Evolutionary conservation across 352 stramenopile species (phyloP), one percentile per base, ranked within the genome.

Genomic region (Phytophthora europaea): DNA sequence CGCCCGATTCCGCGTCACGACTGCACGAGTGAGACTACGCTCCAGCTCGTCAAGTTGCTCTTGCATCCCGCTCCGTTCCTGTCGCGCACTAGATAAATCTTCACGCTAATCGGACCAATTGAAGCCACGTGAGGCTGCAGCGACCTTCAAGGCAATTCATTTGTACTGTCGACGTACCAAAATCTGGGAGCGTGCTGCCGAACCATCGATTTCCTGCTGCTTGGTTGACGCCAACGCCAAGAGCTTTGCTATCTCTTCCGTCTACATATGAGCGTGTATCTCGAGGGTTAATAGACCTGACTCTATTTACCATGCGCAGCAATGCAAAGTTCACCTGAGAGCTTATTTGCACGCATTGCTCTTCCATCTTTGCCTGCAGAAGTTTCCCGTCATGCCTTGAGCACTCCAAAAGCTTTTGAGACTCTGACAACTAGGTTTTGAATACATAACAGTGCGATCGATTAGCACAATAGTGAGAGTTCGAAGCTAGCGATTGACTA

Each of bases 1-100:
- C 34, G 62, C 71, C 45, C 80, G 72, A 62, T 85, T 85, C 51
- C 78, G 72, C 20, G 64, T 85, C 56, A 79, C 45, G 6, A 81
- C 1, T 20, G 68, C 62, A 20, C 31, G 67, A 40, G 74, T 66
- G 4, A 82, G 18, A 4, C 55, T 40, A 45, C 54, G 63, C 33
- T 78, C 55, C 15, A 89, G 43, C 15, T 45, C 23, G 4, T 78
- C 59, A 60, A 76, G 33, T 34, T 54, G 40, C n/a, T 8, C 26
- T 55, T 82, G 65, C 18, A 67, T 36, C 7, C 52, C 12, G 2
- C 40, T 63, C n/a, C 71, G 53, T 20, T 72, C 50, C 16, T 73
- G 58, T 61, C 61, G 76, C 55, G 38, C n/a, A 20, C 12, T 61
- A 1, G 55, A 18, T 7, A 88, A 63, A 4, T 89, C 79, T 22